Base-by-base conservation (phyloP, 495 filamentous ascomycete species). In the Penicillium silybi region DNA sequence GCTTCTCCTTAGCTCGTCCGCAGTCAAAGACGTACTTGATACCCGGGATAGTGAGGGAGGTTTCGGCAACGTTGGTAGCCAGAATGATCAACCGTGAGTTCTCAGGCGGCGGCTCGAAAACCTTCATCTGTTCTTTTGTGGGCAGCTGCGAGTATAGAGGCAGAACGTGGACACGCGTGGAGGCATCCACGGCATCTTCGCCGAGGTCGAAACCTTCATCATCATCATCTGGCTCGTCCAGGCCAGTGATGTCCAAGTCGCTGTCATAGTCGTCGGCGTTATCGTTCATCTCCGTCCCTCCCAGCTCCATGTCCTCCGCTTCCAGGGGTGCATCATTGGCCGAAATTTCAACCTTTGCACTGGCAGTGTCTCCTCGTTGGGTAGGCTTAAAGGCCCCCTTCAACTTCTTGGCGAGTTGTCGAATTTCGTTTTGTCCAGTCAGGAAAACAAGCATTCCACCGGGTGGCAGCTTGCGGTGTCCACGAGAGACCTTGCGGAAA, bases 41-140 rank as follows among this genome's bases (percentile, higher is more conserved):
- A 16, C 90, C 90, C 3, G 95, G 95, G 39, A 99, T 99, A 0
- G 95, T 99, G 50, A 99, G 75, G 78, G 86, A 90, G 3, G 95
- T 99, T 66, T 99, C 95, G 0, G 95, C 95, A 19, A 99, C 89
- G 65, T 99, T 99, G 18, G 95, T 99, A 0, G 95, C 91, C 18
- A 99, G 71, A 16, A 99, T 87, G 51, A 97, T 89, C 8, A 95
- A 80, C 4, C 95, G 84, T 9, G 89, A 88, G 35, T 86, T 87
- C 32, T 89, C 85, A 8, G 95, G 92, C 0, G 90, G 85, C 2
- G 84, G 78, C 39, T 96, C 88, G 56, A 99, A 99, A n/a, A 99
- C 90, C 54, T 79, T 85, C 54, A 97, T 77, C 66, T 97, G 95
- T 59, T 97, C 89, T 61, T 85, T 89, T 11, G 91, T 93, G 2